Evolutionary conservation across 2,329 filamentous ascomycete genomes (phyloP), one percentile per base, ranked within the genome.

Genomic region (Lachnellula cervina): DNA sequence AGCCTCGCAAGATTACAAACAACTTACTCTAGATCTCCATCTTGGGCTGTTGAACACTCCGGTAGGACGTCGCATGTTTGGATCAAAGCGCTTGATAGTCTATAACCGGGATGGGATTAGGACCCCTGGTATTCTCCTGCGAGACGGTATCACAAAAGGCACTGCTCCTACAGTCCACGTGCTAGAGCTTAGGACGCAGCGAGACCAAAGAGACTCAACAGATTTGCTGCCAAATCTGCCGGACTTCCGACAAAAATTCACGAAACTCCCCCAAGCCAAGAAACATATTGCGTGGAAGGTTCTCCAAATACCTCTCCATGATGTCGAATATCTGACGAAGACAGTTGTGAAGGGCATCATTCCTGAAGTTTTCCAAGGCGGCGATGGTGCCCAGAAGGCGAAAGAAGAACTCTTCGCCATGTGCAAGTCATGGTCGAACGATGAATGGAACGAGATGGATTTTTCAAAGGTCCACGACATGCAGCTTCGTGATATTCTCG

Each of bases 211-310:
- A 38, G 86, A 92, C 65, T 83, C 88, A 16, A 89, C 86, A n/a
- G 93, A 97, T 67, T 78, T 95, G 37, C 77, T 99, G 11, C 92
- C 94, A 0, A 97, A 92, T 67, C 73, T 96, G 2, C 81, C 87
- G 4, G 74, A 76, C 0, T 90, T 94, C 69, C 81, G 88, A 14
- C 77, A 78, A 43, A 76, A 86, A 46, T 83, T 95, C 62, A 81
- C 85, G 11, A 76, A 80, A 13, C 71, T 96, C 0, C 87, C 90
- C 1, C 81, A 84, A 52, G 77, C 76, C 16, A 84, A 83, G 63
- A 80, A 79, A 56, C 81, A 90, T 19, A 82, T 96, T 68, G 80
- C 81, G 11, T 78, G 86, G 11, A 88, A 88, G 69, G 81, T 82
- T 1, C 74, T 81, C 4, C 84, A 87, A 54, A 81, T 97, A 6